Percentiles rank a stretch among this genome's conserved stretches.
Evolutionary conservation across 192 early-diverging fungal genomes (phyloP).

Genomic region (Umbelopsis sp.): DNA sequence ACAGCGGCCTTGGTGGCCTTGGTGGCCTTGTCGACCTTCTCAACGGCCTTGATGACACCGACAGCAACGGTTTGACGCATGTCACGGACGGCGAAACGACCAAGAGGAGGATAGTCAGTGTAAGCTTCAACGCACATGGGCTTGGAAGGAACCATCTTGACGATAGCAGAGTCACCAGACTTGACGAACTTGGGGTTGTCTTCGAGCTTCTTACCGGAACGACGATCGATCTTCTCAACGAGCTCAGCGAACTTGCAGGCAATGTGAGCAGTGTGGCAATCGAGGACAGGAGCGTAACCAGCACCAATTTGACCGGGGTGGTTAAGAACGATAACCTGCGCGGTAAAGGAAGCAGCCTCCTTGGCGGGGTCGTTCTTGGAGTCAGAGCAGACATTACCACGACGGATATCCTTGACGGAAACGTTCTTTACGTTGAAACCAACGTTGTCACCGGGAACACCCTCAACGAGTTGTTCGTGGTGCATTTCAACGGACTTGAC

Average conservation of each 20-base stretch:
- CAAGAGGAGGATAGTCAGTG: constrained; percentile 91
- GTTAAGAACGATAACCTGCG: constrained; percentile 93
- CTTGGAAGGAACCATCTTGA: constrained; percentile 94
- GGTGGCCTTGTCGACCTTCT: constrained; percentile 76
- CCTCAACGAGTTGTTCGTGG: no score
- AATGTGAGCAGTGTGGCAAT: constrained; percentile 97
- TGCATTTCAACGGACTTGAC: no score
- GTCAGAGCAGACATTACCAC: no score
- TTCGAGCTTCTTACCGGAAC: constrained; percentile 78
- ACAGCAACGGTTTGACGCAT: constrained; percentile 97
- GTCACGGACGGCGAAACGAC: constrained; percentile 97
- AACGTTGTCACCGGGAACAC: no score
- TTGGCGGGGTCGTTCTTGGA: no score
- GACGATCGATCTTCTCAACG: constrained; percentile 92
- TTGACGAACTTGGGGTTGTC: constrained; percentile 97
- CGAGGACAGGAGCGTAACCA: constrained; percentile 92
- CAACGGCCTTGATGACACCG: constrained; percentile 93
- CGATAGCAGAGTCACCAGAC: constrained; percentile 93
- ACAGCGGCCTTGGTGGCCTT: constrained; percentile 78
- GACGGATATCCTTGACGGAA: no score
- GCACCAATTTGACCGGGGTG: constrained; percentile 92
- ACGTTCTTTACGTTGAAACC: no score
- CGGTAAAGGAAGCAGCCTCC: no score
- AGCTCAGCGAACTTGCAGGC: constrained; percentile 95
- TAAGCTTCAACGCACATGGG: constrained; percentile 96